Conservation (phyloP, 1,139 yeast genomes). For the Blastobotrys indianensis region DNA sequence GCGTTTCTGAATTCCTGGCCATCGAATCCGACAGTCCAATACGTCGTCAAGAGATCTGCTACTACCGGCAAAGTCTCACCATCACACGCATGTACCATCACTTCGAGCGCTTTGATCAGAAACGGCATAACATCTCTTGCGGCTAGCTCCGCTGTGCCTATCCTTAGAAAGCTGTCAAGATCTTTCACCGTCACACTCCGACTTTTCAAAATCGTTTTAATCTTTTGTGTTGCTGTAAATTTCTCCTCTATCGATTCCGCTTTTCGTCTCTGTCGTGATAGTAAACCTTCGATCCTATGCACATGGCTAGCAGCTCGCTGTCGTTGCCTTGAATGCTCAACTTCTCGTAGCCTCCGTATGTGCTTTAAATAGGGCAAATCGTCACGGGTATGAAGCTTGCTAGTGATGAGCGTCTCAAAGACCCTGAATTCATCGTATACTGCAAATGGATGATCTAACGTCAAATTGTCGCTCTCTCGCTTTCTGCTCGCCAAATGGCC, state of each 20-base stretch:
- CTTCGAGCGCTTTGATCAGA: constrained; percentile 13
- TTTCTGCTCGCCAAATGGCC: background rate
- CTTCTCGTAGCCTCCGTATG: constrained; percentile 18
- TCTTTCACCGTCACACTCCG: constrained; percentile 5
- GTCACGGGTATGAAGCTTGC: constrained; percentile 10
- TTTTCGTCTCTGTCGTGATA: background rate
- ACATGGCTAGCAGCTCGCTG: background rate
- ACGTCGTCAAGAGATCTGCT: constrained; percentile 15
- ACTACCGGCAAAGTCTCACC: constrained; percentile 15
- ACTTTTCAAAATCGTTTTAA: constrained; percentile 2
- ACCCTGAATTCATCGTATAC: constrained; percentile 17
- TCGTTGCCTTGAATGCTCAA: constrained; percentile 3
- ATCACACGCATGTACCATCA: constrained; percentile 15
- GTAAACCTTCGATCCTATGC: background rate
- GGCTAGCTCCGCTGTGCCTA: background rate
- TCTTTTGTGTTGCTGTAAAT: constrained; percentile 1
- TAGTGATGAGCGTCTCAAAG: constrained; percentile 15
- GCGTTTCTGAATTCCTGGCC: constrained; percentile 10
- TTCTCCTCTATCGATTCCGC: background rate
- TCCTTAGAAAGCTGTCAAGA: constrained; percentile 11
- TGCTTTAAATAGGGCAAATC: constrained; percentile 19
- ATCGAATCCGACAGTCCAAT: constrained; percentile 20
- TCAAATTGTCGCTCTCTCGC: background rate
- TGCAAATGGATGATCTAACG: constrained; percentile 9
- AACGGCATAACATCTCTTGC: constrained; percentile 9